Base-by-base conservation (phyloP, 495 filamentous ascomycete species). In the Extremus antarcticus region DNA sequence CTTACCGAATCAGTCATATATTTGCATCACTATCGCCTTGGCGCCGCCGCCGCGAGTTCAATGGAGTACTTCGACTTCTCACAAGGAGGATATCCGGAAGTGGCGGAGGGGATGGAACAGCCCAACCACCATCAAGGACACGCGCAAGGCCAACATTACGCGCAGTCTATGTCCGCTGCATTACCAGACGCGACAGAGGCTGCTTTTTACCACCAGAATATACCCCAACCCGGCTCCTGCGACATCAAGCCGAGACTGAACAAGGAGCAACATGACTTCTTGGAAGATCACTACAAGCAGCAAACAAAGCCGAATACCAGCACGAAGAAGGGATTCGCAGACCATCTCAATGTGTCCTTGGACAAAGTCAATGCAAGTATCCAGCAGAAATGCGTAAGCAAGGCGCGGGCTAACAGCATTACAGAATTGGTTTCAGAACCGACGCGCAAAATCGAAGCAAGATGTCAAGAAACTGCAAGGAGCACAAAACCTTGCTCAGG, bases 391-490 rank as follows among this genome's bases (percentile, higher is more conserved):
- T 47, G 10, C 10, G 22, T 16, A 20, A 24, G 11, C 15, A 41
- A 19, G 19, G 17, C 21, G 20, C 35, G 10, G 41, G 43, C 22
- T 38, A 46, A 29, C 46, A 32, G 13, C 25, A 16, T 20, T 17
- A 29, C 51, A 73, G 70, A 73, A 73, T 51, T 73, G 70, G 70
- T 73, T 73, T 49, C 70, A 73, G 58, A 73, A 73, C 60, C 65
- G 70, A 11, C 29, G 70, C 43, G 70, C 70, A 39, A 73, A 73
- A 54, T 60, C 68, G 17, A 73, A 73, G 61, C 70, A 73, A 56
- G 70, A 73, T 54, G 43, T 54, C 8, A 73, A 73, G 58, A 73
- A 71, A 53, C 43, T 43, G 16, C 25, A 32, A 11, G 61, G 52
- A 32, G 48, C 54, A 1, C 25, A 23, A 20, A 54, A 54, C 32